Base-by-base conservation (phyloP, 257 asterid genomes). In the Leonotis leonurus region DNA sequence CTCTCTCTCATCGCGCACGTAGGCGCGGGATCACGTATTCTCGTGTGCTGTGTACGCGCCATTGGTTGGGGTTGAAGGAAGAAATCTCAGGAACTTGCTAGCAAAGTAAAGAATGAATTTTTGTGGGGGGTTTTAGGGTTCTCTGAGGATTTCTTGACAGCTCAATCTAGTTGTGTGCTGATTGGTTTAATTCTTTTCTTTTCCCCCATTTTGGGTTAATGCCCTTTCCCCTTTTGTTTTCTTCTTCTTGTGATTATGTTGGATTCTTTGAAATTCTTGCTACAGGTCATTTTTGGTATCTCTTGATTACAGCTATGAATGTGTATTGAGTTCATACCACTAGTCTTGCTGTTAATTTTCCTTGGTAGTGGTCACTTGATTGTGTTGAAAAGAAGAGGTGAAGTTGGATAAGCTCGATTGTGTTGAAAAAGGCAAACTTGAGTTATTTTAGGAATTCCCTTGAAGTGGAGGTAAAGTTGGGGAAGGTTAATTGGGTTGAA, bases 61-160 rank as follows among this genome's bases (percentile, higher is more conserved):
- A 54, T 62, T 68, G 70, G 62, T n/a, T 6, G 49, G 7, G 6
- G 22, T 1, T 6, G 73, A 82, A 83, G 84, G 27, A 85, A 90
- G 80, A 75, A 56, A 87, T 75, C 74, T 66, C 59, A 12, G 33
- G 74, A 67, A 62, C 88, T 74, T 81, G 78, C 49, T 73, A 41
- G n/a, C 48, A 60, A 73, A 78, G 93, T 25, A 77, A 83, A 48
- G 97, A 72, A 81, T 76, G 32, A 3, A 35, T 56, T 56, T 69
- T 60, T 29, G 2, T 32, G 64, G 22, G 30, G 3, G 70, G 62
- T 48, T 45, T 43, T 51, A 67, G 78, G 80, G 77, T 69, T 73
- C 64, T 26, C 16, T 64, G 29, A 43, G 62, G 60, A 69, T 67
- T 69, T 60, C 53, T 70, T 32, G 16, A 46, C 70, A 69, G 65